Evolutionary conservation across 169 alveolate genomes (phyloP).

Genomic region (Plasmodium vivax): DNA sequence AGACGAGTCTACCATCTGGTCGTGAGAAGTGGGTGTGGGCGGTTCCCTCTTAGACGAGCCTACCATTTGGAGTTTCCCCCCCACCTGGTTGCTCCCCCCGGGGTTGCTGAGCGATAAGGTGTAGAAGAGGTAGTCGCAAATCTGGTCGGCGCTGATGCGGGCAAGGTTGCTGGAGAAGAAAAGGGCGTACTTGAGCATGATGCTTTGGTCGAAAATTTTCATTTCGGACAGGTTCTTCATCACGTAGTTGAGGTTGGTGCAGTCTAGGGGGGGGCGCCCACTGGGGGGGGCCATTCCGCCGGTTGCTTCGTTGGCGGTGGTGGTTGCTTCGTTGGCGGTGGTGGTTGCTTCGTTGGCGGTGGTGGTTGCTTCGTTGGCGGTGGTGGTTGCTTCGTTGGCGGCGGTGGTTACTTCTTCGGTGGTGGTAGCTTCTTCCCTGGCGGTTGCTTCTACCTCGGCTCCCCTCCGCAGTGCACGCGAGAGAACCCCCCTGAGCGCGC

Average conservation of each 20-base stretch:
- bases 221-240: conserved; percentile 55
- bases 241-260: conserved; percentile 16
- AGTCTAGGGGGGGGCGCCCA: not conserved
- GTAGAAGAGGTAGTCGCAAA: conserved; percentile 39
- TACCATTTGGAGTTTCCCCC: not conserved
- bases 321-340: too few species aligned
- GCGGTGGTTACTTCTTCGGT: not conserved
- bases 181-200: conserved; percentile 23
- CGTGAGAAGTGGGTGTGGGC: not conserved
- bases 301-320: too few species aligned
- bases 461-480: not conserved
- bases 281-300: not conserved
- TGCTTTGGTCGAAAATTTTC: conserved; percentile 50
- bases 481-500: conserved; percentile 14
- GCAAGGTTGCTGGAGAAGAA: conserved; percentile 5
- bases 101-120: conserved; percentile 23
- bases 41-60: not conserved
- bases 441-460: not conserved
- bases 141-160: not conserved
- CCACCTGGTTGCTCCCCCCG: not conserved
- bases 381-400: too few species aligned
- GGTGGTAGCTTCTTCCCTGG: not conserved
- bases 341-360: too few species aligned
- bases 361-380: too few species aligned
- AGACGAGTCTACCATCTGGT: not conserved